Evolutionary conservation across 306 rosid species (phyloP).

Genomic region (Malus asiatica): DNA sequence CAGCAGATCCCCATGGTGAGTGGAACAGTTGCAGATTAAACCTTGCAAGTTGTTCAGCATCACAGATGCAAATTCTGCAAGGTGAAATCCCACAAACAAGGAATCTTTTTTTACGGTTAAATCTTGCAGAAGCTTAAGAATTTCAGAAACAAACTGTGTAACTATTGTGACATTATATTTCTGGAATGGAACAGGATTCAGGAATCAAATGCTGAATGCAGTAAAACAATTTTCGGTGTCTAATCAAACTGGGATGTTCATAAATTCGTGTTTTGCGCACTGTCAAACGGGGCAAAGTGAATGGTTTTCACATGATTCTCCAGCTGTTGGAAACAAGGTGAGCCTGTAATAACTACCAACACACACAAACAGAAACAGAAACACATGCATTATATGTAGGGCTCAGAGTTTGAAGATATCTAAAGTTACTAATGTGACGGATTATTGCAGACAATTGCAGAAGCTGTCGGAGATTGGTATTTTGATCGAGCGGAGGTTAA

Average conservation of each 20-base stretch:
- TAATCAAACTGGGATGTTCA: conserved; percentile 55
- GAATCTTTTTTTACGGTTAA: too few species aligned
- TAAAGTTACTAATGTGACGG: conserved; percentile 4
- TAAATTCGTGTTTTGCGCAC: conserved; percentile 79
- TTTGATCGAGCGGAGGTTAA: conserved; percentile 61
- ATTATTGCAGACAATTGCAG: conserved; percentile 59
- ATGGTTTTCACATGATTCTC: conserved; percentile 73
- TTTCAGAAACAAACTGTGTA: not conserved
- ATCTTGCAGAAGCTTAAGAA: not conserved
- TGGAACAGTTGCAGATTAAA: conserved; percentile 85
- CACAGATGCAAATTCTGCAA: conserved; percentile 73
- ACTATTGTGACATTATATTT: not conserved
- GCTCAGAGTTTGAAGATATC: not conserved
- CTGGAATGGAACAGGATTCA: conserved; percentile 46
- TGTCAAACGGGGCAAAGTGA: conserved; percentile 81
- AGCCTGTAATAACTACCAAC: not conserved
- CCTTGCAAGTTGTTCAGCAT: conserved; percentile 47
- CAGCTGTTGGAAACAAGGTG: conserved; percentile 39
- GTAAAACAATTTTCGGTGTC: conserved; percentile 46
- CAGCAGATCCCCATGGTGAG: conserved; percentile 77
- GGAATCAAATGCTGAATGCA: conserved; percentile 63
- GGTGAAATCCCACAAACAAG: conserved; percentile 26
- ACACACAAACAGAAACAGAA: not conserved
- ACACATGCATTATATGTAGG: not conserved
- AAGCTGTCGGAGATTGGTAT: conserved; percentile 90